Base-by-base conservation (phyloP, 768 basidiomycete species). In the Phaffia australis region DNA sequence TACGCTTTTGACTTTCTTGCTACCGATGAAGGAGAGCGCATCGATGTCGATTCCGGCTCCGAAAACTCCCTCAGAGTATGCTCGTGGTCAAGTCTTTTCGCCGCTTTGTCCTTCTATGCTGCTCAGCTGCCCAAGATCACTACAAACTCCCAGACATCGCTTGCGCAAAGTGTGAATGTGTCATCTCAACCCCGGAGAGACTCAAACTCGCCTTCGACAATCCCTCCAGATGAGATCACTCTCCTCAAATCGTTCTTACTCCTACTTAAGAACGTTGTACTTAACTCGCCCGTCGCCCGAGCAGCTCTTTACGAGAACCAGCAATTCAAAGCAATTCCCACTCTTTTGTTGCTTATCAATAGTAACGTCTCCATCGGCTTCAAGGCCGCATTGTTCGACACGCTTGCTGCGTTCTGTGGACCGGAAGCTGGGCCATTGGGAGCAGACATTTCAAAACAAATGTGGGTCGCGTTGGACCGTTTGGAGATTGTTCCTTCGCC, bases 1-100 rank as follows among this genome's bases (percentile, higher is more conserved):
- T 79, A 88, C 15, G 86, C 88, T 0, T 89, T 89, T 78, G 91
- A 92, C 75, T 92, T 93, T 75, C 81, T 95, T 74, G 85, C 85
- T 19, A 79, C 85, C 48, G 51, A 16, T 54, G 58, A 54, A 9
- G 47, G 55, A 30, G 60, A 56, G 18, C 69, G 30, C 7, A 25
- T 59, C 58, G 35, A 55, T 2, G 64, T 32, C 27, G 74, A 73
- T 27, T 76, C 78, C 21, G 77, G 78, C 2, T 81, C 16, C 1
- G 42, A 23, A 81, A 0, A 49, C 29, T 66, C 69, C 25, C 52
- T 70, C 59, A 81, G 83, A 5, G 80, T 84, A 3, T 82, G 89
- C 48, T 88, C 89, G 0, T 94, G 91, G 91, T 78, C 77, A 3
- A 80, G 82, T 0, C 83, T 93, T 15, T 91, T 93, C 73, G 80